phyloP scores from a whole-genome alignment of 2,329 filamentous ascomycete species.

The Cladophialophora carrionii region DNA sequence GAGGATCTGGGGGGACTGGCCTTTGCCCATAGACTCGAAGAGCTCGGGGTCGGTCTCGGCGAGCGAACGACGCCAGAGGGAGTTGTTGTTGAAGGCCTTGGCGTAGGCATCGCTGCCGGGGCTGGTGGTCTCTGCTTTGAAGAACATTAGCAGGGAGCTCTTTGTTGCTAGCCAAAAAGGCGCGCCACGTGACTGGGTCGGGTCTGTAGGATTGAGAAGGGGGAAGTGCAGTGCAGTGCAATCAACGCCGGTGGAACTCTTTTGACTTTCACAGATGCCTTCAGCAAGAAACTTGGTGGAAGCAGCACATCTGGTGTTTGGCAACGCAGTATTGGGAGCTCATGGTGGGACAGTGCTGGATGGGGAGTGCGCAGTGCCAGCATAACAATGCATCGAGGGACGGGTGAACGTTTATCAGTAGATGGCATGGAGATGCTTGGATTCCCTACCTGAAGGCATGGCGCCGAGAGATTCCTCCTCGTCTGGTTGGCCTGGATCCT shows the following conservation, averaged over 20 bases:
- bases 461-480: constrained; percentile 14
- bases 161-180: background rate
- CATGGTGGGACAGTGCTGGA: background rate
- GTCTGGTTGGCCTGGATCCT: constrained; percentile 1
- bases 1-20: constrained; percentile 66
- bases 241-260: background rate
- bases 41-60: constrained; percentile 61
- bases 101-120: constrained; percentile 30
- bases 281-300: background rate
- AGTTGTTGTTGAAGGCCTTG: constrained; percentile 39
- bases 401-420: constrained; percentile 12
- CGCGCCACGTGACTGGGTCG: background rate
- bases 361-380: background rate
- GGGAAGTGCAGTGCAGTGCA: background rate
- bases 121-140: background rate
- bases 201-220: constrained; percentile 18
- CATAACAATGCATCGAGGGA: background rate
- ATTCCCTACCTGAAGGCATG: constrained; percentile 29
- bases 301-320: background rate
- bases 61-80: constrained; percentile 37
- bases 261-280: background rate
- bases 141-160: background rate
- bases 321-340: background rate
- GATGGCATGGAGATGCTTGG: background rate
- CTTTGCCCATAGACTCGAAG: constrained; percentile 68